These are phyloP conservation scores for Otatea glauca DNA, from an alignment of 176 grass and related monocot species.

Conservation along the genomic window DNA sequence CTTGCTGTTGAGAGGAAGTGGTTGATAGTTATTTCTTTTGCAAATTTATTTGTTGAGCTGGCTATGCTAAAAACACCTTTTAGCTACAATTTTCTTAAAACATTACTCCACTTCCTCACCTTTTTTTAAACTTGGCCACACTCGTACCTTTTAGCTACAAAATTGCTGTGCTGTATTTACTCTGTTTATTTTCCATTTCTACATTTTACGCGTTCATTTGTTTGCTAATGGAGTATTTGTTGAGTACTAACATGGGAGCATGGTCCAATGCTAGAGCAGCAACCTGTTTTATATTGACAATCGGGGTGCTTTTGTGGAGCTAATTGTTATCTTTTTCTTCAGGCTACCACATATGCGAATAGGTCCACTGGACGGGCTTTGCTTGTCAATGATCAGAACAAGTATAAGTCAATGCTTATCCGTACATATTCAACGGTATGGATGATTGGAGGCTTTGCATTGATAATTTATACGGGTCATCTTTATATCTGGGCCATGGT, in stretches of 20 bases:
- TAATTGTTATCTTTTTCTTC: constrained; percentile 38
- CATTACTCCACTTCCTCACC: neutral
- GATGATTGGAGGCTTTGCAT: constrained; percentile 86
- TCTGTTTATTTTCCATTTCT: neutral
- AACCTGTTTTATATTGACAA: constrained; percentile 5
- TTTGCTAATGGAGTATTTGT: neutral
- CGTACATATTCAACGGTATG: constrained; percentile 95
- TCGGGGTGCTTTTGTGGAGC: neutral
- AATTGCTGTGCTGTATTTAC: neutral
- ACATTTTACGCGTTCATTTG: neutral
- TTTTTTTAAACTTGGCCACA: neutral
- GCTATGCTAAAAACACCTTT: constrained; percentile 10
- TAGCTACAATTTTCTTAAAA: neutral
- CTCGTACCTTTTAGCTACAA: neutral
- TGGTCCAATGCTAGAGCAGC: neutral
- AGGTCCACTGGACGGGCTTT: constrained; percentile 69
- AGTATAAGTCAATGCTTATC: constrained; percentile 98
- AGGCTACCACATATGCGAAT: constrained; percentile 71
- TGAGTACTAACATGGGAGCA: constrained; percentile 10
- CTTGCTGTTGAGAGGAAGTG: neutral
- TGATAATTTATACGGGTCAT: constrained; percentile 91
- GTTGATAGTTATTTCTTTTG: neutral
- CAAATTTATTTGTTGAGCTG: neutral
- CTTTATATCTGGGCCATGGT: constrained; percentile 99
- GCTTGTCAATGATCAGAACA: constrained; percentile 88